These are phyloP conservation scores for Blastobotrys ciferrii DNA, from an alignment of 1,139 yeast genomes.

Conservation along the genomic window DNA sequence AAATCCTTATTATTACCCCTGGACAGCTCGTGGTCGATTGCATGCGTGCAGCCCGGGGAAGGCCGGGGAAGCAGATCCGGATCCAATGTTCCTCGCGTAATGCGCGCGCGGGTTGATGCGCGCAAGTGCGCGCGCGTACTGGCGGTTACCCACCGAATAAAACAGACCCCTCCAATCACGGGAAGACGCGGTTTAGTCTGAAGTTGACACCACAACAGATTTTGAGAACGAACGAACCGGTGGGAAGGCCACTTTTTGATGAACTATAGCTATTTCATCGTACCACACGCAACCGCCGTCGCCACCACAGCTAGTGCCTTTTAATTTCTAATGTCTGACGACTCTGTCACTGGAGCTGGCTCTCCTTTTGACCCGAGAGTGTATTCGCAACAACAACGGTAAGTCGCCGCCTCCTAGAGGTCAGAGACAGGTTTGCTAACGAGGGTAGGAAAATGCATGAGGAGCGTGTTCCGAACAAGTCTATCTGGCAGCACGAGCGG, in stretches of 20 bases:
- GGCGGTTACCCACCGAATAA: neutral
- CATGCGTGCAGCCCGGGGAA: too few species aligned
- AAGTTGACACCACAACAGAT: neutral
- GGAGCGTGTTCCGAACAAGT: slow-evolving; percentile 3
- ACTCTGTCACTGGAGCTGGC: slow-evolving; percentile 29
- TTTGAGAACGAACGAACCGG: neutral
- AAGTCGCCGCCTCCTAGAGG: neutral
- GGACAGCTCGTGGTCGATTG: too few species aligned
- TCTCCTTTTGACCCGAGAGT: slow-evolving; percentile 28
- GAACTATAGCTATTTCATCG: neutral
- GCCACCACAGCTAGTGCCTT: neutral
- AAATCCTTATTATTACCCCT: too few species aligned
- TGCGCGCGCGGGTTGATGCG: too few species aligned
- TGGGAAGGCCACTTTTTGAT: neutral
- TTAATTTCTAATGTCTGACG: slow-evolving; percentile 18
- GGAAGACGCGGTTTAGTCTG: neutral
- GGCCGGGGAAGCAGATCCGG: too few species aligned
- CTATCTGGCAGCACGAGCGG: slow-evolving; percentile 23
- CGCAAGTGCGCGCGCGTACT: too few species aligned
- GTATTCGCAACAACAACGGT: slow-evolving; percentile 19
- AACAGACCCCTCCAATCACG: neutral
- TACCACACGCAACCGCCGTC: neutral
- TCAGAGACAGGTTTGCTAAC: slow-evolving; percentile 4
- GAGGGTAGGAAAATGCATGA: slow-evolving; percentile 12
- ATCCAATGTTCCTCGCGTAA: too few species aligned